Percentiles rank a stretch among this genome's conserved stretches.
phyloP scores from a whole-genome alignment of 2,329 filamentous ascomycete species.

The Byssochlamys sp. region DNA sequence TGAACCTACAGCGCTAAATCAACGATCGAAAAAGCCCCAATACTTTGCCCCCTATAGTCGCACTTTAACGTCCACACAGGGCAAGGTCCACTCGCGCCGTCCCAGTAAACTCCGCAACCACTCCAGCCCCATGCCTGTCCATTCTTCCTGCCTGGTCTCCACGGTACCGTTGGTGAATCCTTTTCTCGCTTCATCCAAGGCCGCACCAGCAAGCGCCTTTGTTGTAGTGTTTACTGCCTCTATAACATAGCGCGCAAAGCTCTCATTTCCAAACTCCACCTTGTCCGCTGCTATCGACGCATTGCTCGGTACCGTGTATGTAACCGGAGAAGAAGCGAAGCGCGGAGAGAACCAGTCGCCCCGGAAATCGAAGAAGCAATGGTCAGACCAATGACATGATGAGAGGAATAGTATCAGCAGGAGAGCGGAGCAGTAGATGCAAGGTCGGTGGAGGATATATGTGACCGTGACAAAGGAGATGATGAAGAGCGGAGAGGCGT shows the following conservation, averaged over 20 bases:
- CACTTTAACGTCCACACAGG: constrained; percentile 81
- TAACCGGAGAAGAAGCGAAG: constrained; percentile 31
- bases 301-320: constrained; percentile 17
- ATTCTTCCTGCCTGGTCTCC: constrained; percentile 46
- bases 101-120: constrained; percentile 77
- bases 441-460: constrained; percentile 91
- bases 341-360: constrained; percentile 91
- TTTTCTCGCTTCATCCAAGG: constrained; percentile 50
- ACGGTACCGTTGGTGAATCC: constrained; percentile 23
- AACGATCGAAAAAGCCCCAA: background rate
- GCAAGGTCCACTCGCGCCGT: constrained; percentile 77
- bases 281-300: constrained; percentile 11
- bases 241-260: constrained; percentile 28
- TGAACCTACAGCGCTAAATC: background rate
- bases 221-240: constrained; percentile 59
- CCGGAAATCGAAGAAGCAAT: constrained; percentile 84
- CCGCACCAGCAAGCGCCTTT: constrained; percentile 56
- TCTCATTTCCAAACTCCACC: constrained; percentile 23
- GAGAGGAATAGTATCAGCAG: constrained; percentile 90
- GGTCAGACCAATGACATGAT: constrained; percentile 79
- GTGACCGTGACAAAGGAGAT: constrained; percentile 84
- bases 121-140: constrained; percentile 70
- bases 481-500: constrained; percentile 75
- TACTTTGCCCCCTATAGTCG: constrained; percentile 46
- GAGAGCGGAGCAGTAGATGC: constrained; percentile 93